Evolutionary conservation across 108 stramenopile species (phyloP), one percentile per base, ranked within the genome.

Genomic region (Cyclotella atomus): DNA sequence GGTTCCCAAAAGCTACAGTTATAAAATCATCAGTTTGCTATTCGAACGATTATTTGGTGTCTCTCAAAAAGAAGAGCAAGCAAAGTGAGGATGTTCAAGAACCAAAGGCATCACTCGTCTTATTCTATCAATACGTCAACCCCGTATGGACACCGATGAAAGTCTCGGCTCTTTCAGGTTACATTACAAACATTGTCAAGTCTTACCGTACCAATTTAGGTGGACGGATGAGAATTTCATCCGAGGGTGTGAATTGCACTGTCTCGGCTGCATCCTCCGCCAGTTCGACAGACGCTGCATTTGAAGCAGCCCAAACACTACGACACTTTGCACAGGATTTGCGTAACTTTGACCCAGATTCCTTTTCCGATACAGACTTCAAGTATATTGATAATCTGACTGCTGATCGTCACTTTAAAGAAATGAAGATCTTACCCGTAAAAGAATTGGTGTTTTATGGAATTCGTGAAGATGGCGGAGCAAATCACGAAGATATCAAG

Each of bases 381-480:
- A 95, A 95, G 69, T 93, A 84, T 64, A 79, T 95, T 59, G 91
- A 92, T 56, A 81, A 82, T 69, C 56, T 95, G 38, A 63, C 80
- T 20, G 80, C 88, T 14, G 89, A 93, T 83, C 87, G 92, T 0
- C 91, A 92, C 57, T 97, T 97, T 67, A 92, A 88, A 69, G 90
- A 96, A 35, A 54, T 95, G 69, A 97, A 90, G 53, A 70, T 97
- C 16, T 67, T 96, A 10, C 97, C 97, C 0, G 94, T 96, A 5
- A 87, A 92, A 38, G 97, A 97, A 67, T 78, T 97, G 32, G 97
- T 97, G 8, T 93, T 88, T 77, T 97, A 97, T 83, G 95, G 91
- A 21, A 78, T 97, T 32, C 33, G 68, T 8, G 83, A 90, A 21
- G 78, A 73, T 9, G 86, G 81, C 83, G n/a, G n/a, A n/a, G n/a